Percentiles rank a stretch among this genome's conserved stretches.
Conservation (phyloP, 2,329 filamentous ascomycete genomes). For the Zarea fungicola region DNA sequence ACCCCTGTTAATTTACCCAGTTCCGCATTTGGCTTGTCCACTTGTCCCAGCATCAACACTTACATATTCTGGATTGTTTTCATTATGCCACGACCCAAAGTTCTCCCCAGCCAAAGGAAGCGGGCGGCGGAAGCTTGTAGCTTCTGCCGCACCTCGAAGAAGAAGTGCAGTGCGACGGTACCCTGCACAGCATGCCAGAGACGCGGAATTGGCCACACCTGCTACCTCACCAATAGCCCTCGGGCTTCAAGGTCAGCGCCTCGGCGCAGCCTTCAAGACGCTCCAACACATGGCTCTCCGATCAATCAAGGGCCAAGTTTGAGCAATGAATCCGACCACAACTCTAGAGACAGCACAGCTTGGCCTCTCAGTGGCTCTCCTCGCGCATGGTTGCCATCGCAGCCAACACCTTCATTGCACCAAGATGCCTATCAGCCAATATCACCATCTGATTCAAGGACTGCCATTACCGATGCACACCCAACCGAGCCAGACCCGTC, state of each 20-base stretch:
- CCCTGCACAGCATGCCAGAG: constrained; percentile 44
- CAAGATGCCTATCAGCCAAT: constrained; percentile 11
- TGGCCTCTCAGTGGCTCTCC: background rate
- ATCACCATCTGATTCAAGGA: constrained; percentile 15
- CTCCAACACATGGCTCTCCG: background rate
- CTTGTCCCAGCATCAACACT: too few relatives aligned
- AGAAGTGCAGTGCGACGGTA: constrained; percentile 43
- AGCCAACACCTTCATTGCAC: background rate
- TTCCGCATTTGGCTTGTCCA: too few relatives aligned
- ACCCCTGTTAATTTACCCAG: too few relatives aligned
- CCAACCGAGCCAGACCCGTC: background rate
- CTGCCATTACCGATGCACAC: constrained; percentile 1
- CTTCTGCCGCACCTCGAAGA: constrained; percentile 44
- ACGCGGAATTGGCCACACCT: constrained; percentile 30
- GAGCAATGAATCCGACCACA: background rate
- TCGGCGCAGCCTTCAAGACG: background rate
- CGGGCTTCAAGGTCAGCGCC: background rate
- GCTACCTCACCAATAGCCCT: constrained; percentile 8
- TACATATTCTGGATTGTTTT: background rate
- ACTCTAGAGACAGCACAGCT: background rate
- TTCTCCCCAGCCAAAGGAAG: constrained; percentile 42
- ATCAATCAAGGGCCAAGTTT: background rate
- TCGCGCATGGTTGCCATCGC: background rate
- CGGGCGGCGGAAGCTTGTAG: constrained; percentile 44
- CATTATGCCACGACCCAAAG: constrained; percentile 47